phyloP scores from a whole-genome alignment of 1,284 basidiomycete genomes.

The Trichosporon coremiiforme region DNA sequence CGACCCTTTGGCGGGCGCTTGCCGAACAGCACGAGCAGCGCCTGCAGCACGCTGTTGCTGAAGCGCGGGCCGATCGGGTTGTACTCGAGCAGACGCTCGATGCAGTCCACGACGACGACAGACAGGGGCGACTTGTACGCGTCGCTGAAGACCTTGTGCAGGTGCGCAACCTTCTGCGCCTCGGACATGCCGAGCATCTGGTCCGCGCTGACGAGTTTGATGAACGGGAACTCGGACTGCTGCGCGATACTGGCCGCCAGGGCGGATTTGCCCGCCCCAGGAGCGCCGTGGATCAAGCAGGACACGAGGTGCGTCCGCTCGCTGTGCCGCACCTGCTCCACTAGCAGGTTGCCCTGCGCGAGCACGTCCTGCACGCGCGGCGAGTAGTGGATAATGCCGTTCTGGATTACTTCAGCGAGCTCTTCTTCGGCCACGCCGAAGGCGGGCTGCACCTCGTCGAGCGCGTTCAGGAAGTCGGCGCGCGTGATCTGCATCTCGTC shows the following conservation, averaged over 20 bases:
- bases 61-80: slow-evolving; percentile 97
- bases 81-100: slow-evolving; percentile 91
- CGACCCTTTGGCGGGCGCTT: slow-evolving; percentile 94
- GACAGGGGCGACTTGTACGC: slow-evolving; percentile 97
- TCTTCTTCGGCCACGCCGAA: slow-evolving; percentile 99
- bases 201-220: slow-evolving; percentile 95
- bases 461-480: slow-evolving; percentile 83
- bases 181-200: slow-evolving; percentile 96
- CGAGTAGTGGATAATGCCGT: slow-evolving; percentile 95
- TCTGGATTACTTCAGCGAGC: slow-evolving; percentile 88
- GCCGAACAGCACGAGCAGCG: slow-evolving; percentile 86
- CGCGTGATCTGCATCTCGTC: slow-evolving; percentile 89
- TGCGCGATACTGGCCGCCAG: slow-evolving; percentile 93
- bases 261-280: slow-evolving; percentile 93
- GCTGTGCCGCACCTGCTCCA: slow-evolving; percentile 91
- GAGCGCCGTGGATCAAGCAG: slow-evolving; percentile 84
- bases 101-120: slow-evolving; percentile 93
- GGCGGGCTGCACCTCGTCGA: slow-evolving; percentile 94
- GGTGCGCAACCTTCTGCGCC: slow-evolving; percentile 83
- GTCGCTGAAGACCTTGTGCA: slow-evolving; percentile 92
- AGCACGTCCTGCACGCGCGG: slow-evolving; percentile 81
- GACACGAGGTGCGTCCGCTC: slow-evolving; percentile 88
- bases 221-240: slow-evolving; percentile 92
- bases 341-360: slow-evolving; percentile 85
- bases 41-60: slow-evolving; percentile 90